Evolutionary conservation across 2,329 filamentous ascomycete genomes (phyloP), one percentile per base, ranked within the genome.

Genomic region (Ceratocystis papillata): DNA sequence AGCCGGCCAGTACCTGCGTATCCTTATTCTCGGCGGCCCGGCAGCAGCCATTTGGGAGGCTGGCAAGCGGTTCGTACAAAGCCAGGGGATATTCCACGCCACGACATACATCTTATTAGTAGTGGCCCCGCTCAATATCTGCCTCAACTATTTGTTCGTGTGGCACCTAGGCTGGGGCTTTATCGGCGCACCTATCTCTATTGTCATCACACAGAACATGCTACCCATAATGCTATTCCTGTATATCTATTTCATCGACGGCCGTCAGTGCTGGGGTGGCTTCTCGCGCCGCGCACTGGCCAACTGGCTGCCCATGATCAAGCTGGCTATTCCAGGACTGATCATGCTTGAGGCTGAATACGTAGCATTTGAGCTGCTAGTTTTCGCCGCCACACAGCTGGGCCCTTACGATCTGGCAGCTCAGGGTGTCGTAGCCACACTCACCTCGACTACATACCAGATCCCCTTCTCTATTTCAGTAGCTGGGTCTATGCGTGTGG

Each of bases 321-420:
- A 85, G 61, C 86, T 97, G 46, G 90, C 93, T 0, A 78, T 96
- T 12, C 92, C 93, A 0, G 93, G 93, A 1, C 85, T 97, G 74
- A 79, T 96, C 70, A 96, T 96, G 92, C 88, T 97, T 1, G 86
- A 95, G 74, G 91, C 93, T 4, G 93, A 97, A 74, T 96, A 89
- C 77, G 81, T 96, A 10, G 91, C 92, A 5, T 97, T 97, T 74
- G 93, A 97, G 74, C 85, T 96, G 62, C 79, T 96, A 69, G 96
- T 91, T 0, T 80, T 96, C n/a, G 85, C 86, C 7, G 84, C 89
- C 0, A 89, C 87, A 63, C 89, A 88, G 71, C 86, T 96, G 67
- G 89, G 88, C 17, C 85, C 89, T 1, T 86, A 86, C 20, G 85
- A 87, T 68, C 82, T 97, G 0, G 93, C 93, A 0, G 92, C 94